Base-by-base conservation (phyloP, 2,329 filamentous ascomycete species). In the Magnaporthales sp. region DNA sequence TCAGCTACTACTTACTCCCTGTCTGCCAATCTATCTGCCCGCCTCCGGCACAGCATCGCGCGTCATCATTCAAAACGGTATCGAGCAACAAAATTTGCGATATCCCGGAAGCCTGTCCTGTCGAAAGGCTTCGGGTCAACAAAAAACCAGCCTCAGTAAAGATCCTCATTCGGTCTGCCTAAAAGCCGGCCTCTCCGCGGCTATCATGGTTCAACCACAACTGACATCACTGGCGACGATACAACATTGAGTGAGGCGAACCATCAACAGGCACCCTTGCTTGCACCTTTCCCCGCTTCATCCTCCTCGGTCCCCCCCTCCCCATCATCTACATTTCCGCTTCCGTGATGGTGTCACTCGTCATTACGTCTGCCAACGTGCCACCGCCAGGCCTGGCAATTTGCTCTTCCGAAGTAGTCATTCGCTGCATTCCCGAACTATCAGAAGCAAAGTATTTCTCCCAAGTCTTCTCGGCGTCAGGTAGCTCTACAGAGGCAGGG, bases 381-480 rank as follows among this genome's bases (percentile, higher is more conserved):
- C 67, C 67, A 29, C 69, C 70, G 22, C 66, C 67, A 66, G 68
- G 68, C 46, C 62, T 65, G 62, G 67, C 67, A 62, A 65, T 63
- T 54, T 63, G 65, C 64, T 62, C 56, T 24, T 51, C 65, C 67
- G 63, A 24, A 69, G 62, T 38, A 30, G 15, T 38, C 5, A 27
- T 38, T 1, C 13, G 63, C 63, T 13, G n/a, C 38, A 38, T 68
- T 11, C 71, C 78, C 66, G 80, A 82, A 68, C 74, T 81, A 61
- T 73, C 73, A 71, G 78, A 81, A 60, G 71, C 70, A 66, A 75
- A 75, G 31, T 83, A 80, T 68, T 70, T 75, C 64, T 70, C 72
- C 66, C 72, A 79, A 29, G 81, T 83, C 8, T 72, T 84, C 30
- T 73, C 72, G 13, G 66, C 74, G 22, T 65, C 68, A 27, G 75